phyloP scores from a whole-genome alignment of 306 rosid genomes.

The Luffa acutangula region DNA sequence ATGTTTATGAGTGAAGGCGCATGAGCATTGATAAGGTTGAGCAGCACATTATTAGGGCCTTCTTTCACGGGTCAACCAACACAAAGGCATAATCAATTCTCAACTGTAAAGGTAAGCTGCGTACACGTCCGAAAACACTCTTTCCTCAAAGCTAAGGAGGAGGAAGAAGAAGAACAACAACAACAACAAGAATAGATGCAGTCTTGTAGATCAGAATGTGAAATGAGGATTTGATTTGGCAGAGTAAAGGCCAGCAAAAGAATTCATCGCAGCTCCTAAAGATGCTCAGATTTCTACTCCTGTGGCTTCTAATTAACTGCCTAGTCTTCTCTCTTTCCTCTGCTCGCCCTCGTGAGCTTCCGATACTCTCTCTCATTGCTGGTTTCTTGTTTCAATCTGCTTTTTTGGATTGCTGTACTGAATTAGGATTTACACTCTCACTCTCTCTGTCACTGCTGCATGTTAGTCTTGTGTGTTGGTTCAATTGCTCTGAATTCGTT shows the following conservation, averaged over 20 bases:
- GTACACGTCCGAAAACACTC: not conserved
- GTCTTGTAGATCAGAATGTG: conserved; percentile 5
- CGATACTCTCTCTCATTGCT: not conserved
- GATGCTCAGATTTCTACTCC: conserved; percentile 43
- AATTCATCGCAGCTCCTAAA: conserved; percentile 2
- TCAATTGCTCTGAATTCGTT: conserved; percentile 1
- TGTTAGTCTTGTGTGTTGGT: not conserved
- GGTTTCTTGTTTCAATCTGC: not conserved
- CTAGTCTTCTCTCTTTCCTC: conserved; percentile 19
- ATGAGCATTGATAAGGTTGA: not conserved
- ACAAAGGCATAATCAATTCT: conserved; percentile 3
- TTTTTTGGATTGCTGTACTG: not conserved
- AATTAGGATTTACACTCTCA: not conserved
- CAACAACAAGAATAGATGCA: too few relatives aligned
- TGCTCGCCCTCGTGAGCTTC: conserved; percentile 46
- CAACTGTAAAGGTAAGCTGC: not conserved
- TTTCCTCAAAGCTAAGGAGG: not conserved
- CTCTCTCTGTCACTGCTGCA: not conserved
- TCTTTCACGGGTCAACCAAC: conserved; percentile 6
- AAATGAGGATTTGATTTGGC: not conserved
- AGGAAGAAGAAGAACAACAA: not conserved
- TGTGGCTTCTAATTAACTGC: conserved; percentile 38
- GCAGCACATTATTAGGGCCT: not conserved
- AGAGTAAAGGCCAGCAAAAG: not conserved
- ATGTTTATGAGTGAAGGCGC: not conserved